Percentiles rank a stretch among this genome's conserved stretches.
phyloP scores from a whole-genome alignment of 306 rosid species.

The Lithocarpus polystachyus region DNA sequence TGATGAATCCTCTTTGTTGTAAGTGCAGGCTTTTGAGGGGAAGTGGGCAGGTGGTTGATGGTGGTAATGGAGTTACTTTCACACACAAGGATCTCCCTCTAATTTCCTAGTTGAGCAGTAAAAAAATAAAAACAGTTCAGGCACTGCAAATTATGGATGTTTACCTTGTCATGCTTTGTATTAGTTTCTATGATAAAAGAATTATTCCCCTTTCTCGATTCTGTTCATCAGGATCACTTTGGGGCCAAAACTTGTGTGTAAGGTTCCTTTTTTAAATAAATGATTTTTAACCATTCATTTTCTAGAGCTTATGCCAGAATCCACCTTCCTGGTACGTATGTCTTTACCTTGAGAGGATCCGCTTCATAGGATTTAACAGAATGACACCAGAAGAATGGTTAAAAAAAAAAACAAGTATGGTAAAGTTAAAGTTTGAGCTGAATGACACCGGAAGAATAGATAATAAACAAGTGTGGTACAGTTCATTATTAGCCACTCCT shows the following conservation, averaged over 20 bases:
- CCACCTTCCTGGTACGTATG: no score
- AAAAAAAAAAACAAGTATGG: no score
- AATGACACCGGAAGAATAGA: no score
- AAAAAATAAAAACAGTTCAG: slow-evolving; percentile 3
- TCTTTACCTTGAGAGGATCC: no score
- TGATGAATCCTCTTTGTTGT: not conserved
- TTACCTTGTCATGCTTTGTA: slow-evolving; percentile 16
- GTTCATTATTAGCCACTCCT: no score
- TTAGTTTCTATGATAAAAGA: not conserved
- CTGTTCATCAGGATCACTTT: not conserved
- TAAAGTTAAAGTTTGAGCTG: no score
- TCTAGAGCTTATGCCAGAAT: no score
- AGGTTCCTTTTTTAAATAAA: no score
- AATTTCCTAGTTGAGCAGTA: slow-evolving; percentile 14
- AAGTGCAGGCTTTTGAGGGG: slow-evolving; percentile 87
- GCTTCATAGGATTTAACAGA: not conserved
- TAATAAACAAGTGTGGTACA: no score
- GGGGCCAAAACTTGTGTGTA: no score
- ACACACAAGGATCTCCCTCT: slow-evolving; percentile 49
- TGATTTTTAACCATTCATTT: no score
- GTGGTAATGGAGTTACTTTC: slow-evolving; percentile 58
- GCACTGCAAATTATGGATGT: slow-evolving; percentile 5
- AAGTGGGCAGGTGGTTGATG: slow-evolving; percentile 69
- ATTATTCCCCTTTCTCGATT: not conserved
- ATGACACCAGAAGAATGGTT: no score